Conservation (phyloP, 164 flowering plant genomes). For the Kingdonia uniflora region DNA sequence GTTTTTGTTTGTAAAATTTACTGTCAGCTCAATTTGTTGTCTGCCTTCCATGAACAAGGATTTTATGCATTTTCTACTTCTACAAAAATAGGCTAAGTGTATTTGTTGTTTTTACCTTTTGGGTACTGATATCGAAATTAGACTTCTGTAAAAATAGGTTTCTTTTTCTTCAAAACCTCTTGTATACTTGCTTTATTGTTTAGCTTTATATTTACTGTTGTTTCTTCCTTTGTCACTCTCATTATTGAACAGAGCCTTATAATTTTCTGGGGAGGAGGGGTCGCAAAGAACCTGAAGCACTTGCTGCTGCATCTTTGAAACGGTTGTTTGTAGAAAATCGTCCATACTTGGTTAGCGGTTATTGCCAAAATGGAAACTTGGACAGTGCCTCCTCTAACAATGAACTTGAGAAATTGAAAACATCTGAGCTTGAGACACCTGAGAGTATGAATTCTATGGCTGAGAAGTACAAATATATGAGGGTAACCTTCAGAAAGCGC, state of each 20-base stretch:
- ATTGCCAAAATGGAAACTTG: conserved; percentile 38
- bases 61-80: neutral
- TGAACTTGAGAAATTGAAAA: conserved; percentile 24
- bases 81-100: neutral
- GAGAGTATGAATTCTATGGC: conserved; percentile 54
- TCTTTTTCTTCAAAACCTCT: too few relatives aligned
- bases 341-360: conserved; percentile 72
- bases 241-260: conserved; percentile 60
- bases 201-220: conserved; percentile 1
- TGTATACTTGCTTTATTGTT: neutral
- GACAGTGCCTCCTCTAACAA: conserved; percentile 22
- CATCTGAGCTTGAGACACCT: conserved; percentile 31
- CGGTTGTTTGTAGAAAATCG: conserved; percentile 78
- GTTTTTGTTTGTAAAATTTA: neutral
- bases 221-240: conserved; percentile 6
- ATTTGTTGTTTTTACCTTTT: too few relatives aligned
- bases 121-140: too few relatives aligned
- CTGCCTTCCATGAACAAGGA: neutral
- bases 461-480: conserved; percentile 79
- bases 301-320: conserved; percentile 82
- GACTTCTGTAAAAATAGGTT: too few relatives aligned
- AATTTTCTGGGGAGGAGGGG: conserved; percentile 74
- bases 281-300: conserved; percentile 82
- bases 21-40: neutral
- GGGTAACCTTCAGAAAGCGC: conserved; percentile 61